Evolutionary conservation across 495 filamentous ascomycete genomes (phyloP).

Genomic region (Xylaria flabelliformis): DNA sequence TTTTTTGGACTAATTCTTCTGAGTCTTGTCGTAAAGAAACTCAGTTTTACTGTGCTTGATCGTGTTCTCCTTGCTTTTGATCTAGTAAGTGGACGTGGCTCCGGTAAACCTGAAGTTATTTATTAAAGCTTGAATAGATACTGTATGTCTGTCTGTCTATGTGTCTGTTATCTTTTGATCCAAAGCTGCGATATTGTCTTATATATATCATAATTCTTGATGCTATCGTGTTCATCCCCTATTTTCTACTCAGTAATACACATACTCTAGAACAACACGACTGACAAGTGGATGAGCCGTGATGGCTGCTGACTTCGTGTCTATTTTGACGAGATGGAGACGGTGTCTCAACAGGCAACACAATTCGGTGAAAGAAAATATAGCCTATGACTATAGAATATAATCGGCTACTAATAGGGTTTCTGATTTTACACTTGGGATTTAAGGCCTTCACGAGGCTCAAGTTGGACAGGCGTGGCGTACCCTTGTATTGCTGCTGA

Average conservation of each 20-base stretch:
- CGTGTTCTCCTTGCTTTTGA: not conserved
- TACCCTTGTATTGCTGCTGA: not conserved
- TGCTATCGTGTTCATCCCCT: not conserved
- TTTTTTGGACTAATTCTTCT: not conserved
- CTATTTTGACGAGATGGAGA: conserved; percentile 17
- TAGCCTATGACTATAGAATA: not conserved
- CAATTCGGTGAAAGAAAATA: not conserved
- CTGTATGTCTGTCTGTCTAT: not conserved
- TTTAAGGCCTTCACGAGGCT: not conserved
- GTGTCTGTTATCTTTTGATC: too few species aligned
- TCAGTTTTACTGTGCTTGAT: not conserved
- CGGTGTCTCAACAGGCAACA: not conserved
- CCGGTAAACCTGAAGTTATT: not conserved
- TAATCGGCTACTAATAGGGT: not conserved
- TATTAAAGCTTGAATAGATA: not conserved
- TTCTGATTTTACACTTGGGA: not conserved
- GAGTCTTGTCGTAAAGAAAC: not conserved
- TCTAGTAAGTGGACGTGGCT: not conserved
- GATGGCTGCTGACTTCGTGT: conserved; percentile 22
- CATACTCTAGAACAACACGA: not conserved
- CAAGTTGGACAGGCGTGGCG: not conserved
- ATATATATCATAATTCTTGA: not conserved
- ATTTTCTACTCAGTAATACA: not conserved
- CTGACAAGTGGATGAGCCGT: not conserved
- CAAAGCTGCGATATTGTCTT: not conserved